Evolutionary conservation across 331 rosid genomes (phyloP), one percentile per base, ranked within the genome.

Genomic region (Prunus yedoensis): DNA sequence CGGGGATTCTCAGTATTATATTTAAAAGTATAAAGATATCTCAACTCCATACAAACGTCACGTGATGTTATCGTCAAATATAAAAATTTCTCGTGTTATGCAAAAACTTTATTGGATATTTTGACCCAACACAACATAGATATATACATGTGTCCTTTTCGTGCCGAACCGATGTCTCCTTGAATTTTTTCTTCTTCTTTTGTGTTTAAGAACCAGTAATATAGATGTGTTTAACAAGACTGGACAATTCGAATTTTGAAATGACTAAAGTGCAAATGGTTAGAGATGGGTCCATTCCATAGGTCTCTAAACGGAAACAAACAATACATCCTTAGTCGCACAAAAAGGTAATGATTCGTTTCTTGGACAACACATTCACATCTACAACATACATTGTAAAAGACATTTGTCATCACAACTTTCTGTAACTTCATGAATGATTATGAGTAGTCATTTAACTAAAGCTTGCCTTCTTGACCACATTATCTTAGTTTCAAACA

Each of bases 361-460:
- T 70, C 2, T 74, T 52, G 68, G 35, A 17, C 28, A 62, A 68
- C 57, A 56, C 77, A 12, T 52, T 74, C 64, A 47, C 77, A 12
- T 52, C 46, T 20, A 20, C 4, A 13, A 18, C 25, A 10, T 52
- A 23, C 43, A 20, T 51, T 32, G 77, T n/a, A 65, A 32, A 70
- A 11, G 61, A 56, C 74, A 47, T 14, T 49, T 38, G 43, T 76
- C 32, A 63, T 70, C 53, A 14, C 10, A 70, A 69, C 80, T 70
- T 75, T 75, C 20, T 1, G 54, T 52, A n/a, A 69, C 74, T 43
- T 47, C 20, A 41, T 2, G 51, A 50, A 32, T 10, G 0, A 4
- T 21, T 41, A 18, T 64, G 17, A 18, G 53, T 4, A 15, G 57
- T 18, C 21, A 16, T 52, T 17, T 38, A 66, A 38, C 71, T 3